Evolutionary conservation across 164 flowering plant genomes (phyloP), one percentile per base, ranked within the genome.

Genomic region (Nymphaea thermarum): DNA sequence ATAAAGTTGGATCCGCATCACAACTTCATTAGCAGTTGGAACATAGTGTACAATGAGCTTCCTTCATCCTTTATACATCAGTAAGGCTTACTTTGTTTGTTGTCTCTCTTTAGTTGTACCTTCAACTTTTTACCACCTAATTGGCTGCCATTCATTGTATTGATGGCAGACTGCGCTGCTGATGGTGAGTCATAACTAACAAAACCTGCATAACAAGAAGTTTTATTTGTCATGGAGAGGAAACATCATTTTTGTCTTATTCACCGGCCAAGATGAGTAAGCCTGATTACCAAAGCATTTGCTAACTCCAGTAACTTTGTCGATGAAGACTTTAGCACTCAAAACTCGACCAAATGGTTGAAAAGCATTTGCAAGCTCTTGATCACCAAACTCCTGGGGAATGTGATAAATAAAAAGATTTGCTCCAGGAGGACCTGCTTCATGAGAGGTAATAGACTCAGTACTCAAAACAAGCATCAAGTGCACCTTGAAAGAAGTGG

Each of bases 381-480:
- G 82, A 79, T 92, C 98, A 66, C 94, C 97, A 80, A 82, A 95
- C 75, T 95, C 99, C 89, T 89, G 96, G 74, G 99, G 99, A 72
- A 95, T 95, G 76, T 95, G 96, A 82, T 92, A 95, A 42, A 95
- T 92, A 78, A 95, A 95, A 73, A 95, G 72, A 82, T 95, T 95
- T 45, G 99, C 93, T 64, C 99, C 99, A 71, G 91, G 91, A 70
- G 99, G 99, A 80, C 99, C 99, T 95, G 81, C 42, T n/a, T n/a
- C 64, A 47, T 47, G 55, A 14, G 12, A 47, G 6, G 12, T 47
- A 14, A 47, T 2, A 14, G 12, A 47, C 11, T 47, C 12, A 47
- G 55, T 47, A 47, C 12, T 47, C 11, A 47, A 47, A 47, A 6
- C 36, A 25, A 25, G 36, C 36, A 25, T 25, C 36, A 25, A 25